phyloP scores from a whole-genome alignment of 257 asterid species.

The Solanum medicagineum region DNA sequence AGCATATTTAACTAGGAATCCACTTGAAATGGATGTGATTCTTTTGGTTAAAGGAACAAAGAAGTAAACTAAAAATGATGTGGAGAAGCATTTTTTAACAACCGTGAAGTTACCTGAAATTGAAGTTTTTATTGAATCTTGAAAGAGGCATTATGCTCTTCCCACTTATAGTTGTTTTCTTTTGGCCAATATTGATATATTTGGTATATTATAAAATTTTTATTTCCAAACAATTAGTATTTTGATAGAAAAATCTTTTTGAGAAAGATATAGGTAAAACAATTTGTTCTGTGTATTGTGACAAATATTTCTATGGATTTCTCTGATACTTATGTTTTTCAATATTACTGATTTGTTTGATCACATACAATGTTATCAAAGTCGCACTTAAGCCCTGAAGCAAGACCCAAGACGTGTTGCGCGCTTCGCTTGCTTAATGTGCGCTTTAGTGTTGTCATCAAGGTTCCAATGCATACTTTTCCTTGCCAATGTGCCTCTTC shows the following conservation, averaged over 20 bases:
- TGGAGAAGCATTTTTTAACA: neutral
- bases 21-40: neutral
- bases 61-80: neutral
- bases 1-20: neutral
- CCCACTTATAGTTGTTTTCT: neutral
- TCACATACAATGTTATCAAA: neutral
- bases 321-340: neutral
- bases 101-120: neutral
- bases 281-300: neutral
- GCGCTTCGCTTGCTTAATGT: neutral
- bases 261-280: neutral
- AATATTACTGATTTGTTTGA: neutral
- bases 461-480: neutral
- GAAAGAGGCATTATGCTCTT: neutral
- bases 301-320: neutral
- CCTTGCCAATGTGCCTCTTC: neutral
- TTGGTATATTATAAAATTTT: neutral
- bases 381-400: neutral
- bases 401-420: neutral
- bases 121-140: neutral
- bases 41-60: neutral
- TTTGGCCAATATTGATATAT: neutral
- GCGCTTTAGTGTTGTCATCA: neutral
- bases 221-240: neutral
- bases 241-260: neutral